Evolutionary conservation across 1,284 basidiomycete genomes (phyloP).

Genomic region (Cryptococcus amylolentus): DNA sequence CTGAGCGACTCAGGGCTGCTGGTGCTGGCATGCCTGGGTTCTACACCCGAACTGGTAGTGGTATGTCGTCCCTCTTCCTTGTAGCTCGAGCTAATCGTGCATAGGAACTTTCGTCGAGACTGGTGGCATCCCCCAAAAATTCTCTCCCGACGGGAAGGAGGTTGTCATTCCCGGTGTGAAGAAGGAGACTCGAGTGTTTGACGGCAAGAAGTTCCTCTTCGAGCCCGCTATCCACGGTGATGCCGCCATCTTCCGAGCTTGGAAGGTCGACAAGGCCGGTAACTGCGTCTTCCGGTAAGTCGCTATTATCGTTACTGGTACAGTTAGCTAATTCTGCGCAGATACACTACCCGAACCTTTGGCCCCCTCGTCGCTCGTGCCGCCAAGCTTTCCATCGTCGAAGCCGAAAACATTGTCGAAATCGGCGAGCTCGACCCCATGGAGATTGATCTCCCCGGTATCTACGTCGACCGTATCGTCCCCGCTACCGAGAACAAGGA

Average conservation of each 20-base stretch:
- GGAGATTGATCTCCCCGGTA: conserved; percentile 73
- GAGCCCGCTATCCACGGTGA: conserved; percentile 84
- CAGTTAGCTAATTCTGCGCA: conserved; percentile 30
- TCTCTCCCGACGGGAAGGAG: conserved; percentile 40
- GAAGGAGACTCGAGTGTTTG: conserved; percentile 76
- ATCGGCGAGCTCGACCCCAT: conserved; percentile 78
- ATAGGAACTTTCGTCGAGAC: conserved; percentile 67
- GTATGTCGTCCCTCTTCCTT: conserved; percentile 16
- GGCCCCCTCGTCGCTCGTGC: conserved; percentile 81
- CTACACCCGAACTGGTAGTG: conserved; percentile 89
- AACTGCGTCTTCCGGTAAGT: conserved; percentile 77
- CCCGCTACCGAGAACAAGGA: conserved; percentile 71
- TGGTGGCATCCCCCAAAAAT: conserved; percentile 60
- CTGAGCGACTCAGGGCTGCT: conserved; percentile 84
- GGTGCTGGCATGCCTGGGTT: conserved; percentile 95
- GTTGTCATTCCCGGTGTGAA: conserved; percentile 65
- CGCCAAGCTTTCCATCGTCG: conserved; percentile 85
- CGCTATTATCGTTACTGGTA: neutral
- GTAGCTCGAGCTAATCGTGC: neutral
- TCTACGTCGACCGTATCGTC: conserved; percentile 85
- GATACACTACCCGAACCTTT: conserved; percentile 88
- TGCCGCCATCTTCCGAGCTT: conserved; percentile 84
- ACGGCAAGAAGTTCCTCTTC: conserved; percentile 78
- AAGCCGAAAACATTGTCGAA: conserved; percentile 92
- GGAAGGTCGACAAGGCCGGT: conserved; percentile 90